Evolutionary conservation across 2,329 filamentous ascomycete genomes (phyloP).

Genomic region (Aureobasidium sp.): DNA sequence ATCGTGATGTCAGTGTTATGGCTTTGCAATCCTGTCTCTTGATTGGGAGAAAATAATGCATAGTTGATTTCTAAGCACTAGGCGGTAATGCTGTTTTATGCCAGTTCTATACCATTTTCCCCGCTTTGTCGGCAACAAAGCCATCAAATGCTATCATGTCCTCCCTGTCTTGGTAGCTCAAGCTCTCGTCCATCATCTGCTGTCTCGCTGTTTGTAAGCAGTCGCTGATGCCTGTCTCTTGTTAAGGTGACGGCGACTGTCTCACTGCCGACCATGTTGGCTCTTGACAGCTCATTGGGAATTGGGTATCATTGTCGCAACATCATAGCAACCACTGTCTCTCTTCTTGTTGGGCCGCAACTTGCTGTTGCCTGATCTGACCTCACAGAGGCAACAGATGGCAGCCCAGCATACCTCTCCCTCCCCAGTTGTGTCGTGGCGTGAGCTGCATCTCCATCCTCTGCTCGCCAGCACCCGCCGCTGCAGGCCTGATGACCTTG

Average conservation of each 20-base stretch:
- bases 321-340: not conserved
- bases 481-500: slow-evolving; percentile 55
- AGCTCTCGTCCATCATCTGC: not conserved
- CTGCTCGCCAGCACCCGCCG: slow-evolving; percentile 54
- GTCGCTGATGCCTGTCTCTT: not conserved
- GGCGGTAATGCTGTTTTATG: slow-evolving; percentile 10
- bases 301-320: not conserved
- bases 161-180: not conserved
- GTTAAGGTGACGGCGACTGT: not conserved
- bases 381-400: slow-evolving; percentile 75
- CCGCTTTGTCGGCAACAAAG: not conserved
- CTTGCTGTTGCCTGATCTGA: not conserved
- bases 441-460: slow-evolving; percentile 61
- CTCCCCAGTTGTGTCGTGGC: slow-evolving; percentile 80
- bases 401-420: slow-evolving; percentile 81
- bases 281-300: not conserved
- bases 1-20: not conserved
- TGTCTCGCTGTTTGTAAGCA: not conserved
- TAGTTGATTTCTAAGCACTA: slow-evolving; percentile 9
- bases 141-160: not conserved
- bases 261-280: not conserved
- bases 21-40: not conserved
- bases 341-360: not conserved
- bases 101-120: slow-evolving; percentile 2
- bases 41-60: not conserved